Conservation (phyloP, 306 rosid species). For the Vicia villosa region DNA sequence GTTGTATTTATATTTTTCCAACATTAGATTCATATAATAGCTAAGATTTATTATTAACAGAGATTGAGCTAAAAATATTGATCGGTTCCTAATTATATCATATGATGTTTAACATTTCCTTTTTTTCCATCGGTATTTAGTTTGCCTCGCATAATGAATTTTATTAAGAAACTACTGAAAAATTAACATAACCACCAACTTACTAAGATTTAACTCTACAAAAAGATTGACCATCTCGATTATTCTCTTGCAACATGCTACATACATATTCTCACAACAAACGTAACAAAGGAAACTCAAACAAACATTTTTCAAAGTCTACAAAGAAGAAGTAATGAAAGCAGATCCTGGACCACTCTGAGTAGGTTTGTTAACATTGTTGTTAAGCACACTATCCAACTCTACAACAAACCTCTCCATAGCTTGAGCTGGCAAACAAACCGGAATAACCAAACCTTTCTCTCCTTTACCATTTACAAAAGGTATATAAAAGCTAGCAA, state of each 20-base stretch:
- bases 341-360: not conserved
- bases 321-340: slow-evolving; percentile 1
- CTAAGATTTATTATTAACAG: too few species aligned
- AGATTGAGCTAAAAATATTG: too few species aligned
- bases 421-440: slow-evolving; percentile 14
- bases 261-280: not conserved
- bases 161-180: too few species aligned
- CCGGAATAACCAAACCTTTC: slow-evolving; percentile 1
- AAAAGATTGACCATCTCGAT: not conserved
- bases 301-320: not conserved
- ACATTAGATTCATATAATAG: too few species aligned
- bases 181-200: too few species aligned
- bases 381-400: slow-evolving; percentile 7
- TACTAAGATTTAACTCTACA: too few species aligned
- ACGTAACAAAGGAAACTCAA: not conserved
- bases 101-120: too few species aligned
- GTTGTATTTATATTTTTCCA: too few species aligned
- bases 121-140: too few species aligned
- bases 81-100: too few species aligned
- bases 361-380: not conserved
- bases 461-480: slow-evolving; percentile 26
- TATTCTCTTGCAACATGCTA: not conserved
- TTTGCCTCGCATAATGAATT: too few species aligned
- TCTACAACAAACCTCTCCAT: slow-evolving; percentile 20
- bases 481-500: slow-evolving; percentile 9